Percentiles rank a stretch among this genome's conserved stretches.
Conservation (phyloP, 176 grass and related monocot genomes). For the Carex scoparia region DNA sequence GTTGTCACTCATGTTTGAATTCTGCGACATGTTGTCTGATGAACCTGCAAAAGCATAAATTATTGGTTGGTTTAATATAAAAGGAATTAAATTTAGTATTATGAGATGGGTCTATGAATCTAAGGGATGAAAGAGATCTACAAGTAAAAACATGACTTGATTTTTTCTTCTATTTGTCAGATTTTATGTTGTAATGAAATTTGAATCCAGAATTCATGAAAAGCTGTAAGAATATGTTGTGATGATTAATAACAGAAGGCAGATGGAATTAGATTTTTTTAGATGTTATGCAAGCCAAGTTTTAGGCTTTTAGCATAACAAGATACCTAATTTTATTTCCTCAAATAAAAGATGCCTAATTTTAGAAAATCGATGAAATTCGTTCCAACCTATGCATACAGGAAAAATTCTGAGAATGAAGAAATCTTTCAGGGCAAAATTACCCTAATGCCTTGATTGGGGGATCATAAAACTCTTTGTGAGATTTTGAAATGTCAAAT, state of each 20-base stretch:
- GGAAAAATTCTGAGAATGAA: slow-evolving; percentile 2
- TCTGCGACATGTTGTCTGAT: slow-evolving; percentile 6
- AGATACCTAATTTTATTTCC: slow-evolving; percentile 4
- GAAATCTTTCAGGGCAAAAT: neutral
- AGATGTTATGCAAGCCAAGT: neutral
- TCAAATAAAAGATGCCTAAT: neutral
- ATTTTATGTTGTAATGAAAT: neutral
- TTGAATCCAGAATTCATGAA: neutral
- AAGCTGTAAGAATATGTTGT: neutral
- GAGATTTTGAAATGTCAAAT: neutral
- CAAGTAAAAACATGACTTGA: neutral
- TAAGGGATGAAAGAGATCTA: neutral
- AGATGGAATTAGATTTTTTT: neutral
- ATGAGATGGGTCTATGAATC: neutral
- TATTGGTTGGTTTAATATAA: neutral
- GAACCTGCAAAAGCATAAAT: slow-evolving; percentile 5
- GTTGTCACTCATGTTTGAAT: slow-evolving; percentile 65
- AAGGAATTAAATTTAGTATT: neutral
- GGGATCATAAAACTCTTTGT: neutral
- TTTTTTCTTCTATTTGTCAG: neutral
- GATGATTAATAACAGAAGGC: neutral
- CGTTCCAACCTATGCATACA: neutral
- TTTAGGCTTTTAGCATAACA: neutral
- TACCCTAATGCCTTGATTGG: neutral
- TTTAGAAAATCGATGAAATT: neutral